Base-by-base conservation (phyloP, 768 basidiomycete genomes). In the Kwoniella sp. region DNA sequence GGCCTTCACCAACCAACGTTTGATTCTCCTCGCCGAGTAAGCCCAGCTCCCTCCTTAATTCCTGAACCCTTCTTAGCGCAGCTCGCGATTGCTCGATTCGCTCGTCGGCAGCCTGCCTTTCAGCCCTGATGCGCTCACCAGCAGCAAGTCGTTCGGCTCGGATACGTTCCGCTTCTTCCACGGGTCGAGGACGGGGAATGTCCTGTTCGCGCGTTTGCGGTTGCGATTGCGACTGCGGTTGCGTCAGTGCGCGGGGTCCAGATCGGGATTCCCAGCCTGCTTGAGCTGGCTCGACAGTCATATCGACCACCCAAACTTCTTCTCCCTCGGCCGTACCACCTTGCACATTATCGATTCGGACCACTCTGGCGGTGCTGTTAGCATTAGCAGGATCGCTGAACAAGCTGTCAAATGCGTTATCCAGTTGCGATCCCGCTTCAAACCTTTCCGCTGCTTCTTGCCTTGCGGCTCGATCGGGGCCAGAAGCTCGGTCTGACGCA, bases 301-400 rank as follows among this genome's bases (percentile, higher is more conserved):
- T 21, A 56, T 63, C 61, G 25, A 63, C 55, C 8, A 63, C 61
- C 27, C 55, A n/a, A 2, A 63, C 61, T 54, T 26, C 55, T 37
- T 56, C 61, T 51, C 21, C 40, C 12, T 21, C 36, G 2, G 30
- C n/a, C 25, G 10, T 24, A 29, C 26, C 51, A 8, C 50, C 36
- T n/a, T 53, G 24, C 12, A 27, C 40, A 44, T 44, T 44, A 10
- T 44, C 40, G 8, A 44, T 44, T 4, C 40, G 40, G 17, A 44
- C 17, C 8, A 44, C 40, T 19, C 40, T 9, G 17, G 40, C 40
- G 3, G 40, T 44, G 17, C 17, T 44, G 17, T 44, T 44, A 3
- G 40, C 40, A 19, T 44, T 44, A 3, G 40, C 40, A 19, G 40
- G 40, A 19, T 44, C 40, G 40, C 40, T 44, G 40, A 44, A 44